Evolutionary conservation across 306 rosid species (phyloP), one percentile per base, ranked within the genome.

Genomic region (Quillaja saponaria): DNA sequence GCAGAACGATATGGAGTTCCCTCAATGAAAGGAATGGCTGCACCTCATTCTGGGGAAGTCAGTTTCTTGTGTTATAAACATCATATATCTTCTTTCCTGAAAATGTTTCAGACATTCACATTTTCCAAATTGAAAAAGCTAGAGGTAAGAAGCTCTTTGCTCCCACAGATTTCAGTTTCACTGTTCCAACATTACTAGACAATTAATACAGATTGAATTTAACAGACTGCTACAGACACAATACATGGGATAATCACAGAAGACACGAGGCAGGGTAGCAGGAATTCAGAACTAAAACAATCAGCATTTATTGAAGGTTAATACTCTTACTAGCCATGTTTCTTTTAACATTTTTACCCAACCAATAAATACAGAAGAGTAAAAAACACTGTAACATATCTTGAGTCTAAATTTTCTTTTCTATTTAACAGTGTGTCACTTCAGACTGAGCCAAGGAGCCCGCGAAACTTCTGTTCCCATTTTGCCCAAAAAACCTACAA

Each of bases 81-180:
- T 46, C 73, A 21, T 17, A 53, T 49, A 8, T 53, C 72, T 38
- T 34, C 66, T 53, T 49, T 59, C 19, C 47, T 40, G 9, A 19
- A 64, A 64, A 38, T 53, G 76, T 50, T 66, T 73, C 66, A 64
- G 38, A 59, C 77, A 21, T 66, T 66, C 55, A 44, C 66, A 25
- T 47, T 78, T 60, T 74, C 67, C 72, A 61, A 40, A 18, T 55
- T 73, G 57, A 65, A 57, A 67, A 62, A 20, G 42, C 20, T 78
- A 19, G 68, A 74, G 80, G 84, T 79, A 65, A 71, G 39, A 21
- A 21, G 33, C 25, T 64, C 49, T 33, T 21, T 10, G 37, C 16
- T 55, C 18, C 10, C 18, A 16, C 61, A 55, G 61, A 55, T 55
- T 55, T 16, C 28, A 35, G 2, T 55, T 21, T 34, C 46, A 53